Evolutionary conservation across 2,329 filamentous ascomycete species (phyloP).

Genomic region (Hypoxylon sp.): DNA sequence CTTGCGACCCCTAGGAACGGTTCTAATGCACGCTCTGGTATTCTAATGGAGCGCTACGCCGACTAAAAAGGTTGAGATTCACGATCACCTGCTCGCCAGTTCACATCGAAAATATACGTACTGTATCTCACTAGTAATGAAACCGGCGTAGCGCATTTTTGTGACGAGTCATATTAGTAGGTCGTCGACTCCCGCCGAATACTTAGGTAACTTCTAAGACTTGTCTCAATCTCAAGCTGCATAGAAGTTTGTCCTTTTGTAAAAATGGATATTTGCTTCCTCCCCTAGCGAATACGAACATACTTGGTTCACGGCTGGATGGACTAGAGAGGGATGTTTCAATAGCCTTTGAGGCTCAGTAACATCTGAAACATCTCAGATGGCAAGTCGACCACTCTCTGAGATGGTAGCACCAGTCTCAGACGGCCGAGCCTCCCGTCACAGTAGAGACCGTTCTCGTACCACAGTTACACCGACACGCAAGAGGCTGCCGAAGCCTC

Average conservation of each 20-base stretch:
- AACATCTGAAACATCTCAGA: slow-evolving; percentile 27
- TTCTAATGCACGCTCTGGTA: slow-evolving; percentile 11
- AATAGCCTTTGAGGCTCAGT: slow-evolving; percentile 34
- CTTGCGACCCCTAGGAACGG: slow-evolving; percentile 1
- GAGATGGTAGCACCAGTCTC: slow-evolving; percentile 23
- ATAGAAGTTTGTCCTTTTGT: slow-evolving; percentile 10
- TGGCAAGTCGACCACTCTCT: slow-evolving; percentile 19
- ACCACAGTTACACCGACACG: slow-evolving; percentile 28
- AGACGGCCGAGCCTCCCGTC: slow-evolving; percentile 13
- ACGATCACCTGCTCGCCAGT: not conserved
- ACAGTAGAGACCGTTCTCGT: slow-evolving; percentile 26
- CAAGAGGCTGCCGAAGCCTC: slow-evolving; percentile 2
- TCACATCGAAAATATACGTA: slow-evolving; percentile 5
- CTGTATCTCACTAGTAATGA: slow-evolving; percentile 30
- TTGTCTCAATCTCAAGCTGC: slow-evolving; percentile 36
- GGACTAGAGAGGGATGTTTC: slow-evolving; percentile 21
- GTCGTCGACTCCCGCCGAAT: slow-evolving; percentile 10
- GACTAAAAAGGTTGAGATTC: slow-evolving; percentile 16
- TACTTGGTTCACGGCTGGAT: not conserved
- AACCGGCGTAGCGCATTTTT: slow-evolving; percentile 19
- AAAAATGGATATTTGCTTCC: slow-evolving; percentile 5
- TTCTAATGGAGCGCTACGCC: slow-evolving; percentile 4
- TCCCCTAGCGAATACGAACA: slow-evolving; percentile 4
- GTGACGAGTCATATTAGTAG: slow-evolving; percentile 37
- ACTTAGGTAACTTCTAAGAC: slow-evolving; percentile 28